Conservation (phyloP, 208 protist species). For the Polymyxa betae region DNA sequence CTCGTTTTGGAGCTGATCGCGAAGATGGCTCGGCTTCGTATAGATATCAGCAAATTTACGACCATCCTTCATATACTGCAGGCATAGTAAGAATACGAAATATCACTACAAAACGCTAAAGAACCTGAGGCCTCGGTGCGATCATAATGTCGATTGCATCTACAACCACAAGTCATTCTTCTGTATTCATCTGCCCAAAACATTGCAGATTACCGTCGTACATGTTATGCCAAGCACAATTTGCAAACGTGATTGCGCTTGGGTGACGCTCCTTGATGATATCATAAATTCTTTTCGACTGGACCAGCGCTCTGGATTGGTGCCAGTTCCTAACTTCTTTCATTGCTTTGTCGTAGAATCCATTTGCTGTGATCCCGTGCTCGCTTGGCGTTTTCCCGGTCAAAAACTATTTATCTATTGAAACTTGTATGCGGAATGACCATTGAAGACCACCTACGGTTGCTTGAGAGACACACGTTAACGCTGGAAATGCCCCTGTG, state of each 20-base stretch:
- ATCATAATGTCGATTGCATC: conserved; percentile 23
- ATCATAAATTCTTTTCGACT: not conserved
- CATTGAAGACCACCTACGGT: not conserved
- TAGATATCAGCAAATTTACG: conserved; percentile 28
- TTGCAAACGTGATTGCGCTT: conserved; percentile 16
- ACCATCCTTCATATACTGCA: conserved; percentile 6
- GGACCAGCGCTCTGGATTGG: not conserved
- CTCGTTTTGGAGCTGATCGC: not conserved
- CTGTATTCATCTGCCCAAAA: not conserved
- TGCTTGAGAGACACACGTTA: conserved; percentile 33
- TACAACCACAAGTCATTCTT: not conserved
- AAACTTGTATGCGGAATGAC: not conserved
- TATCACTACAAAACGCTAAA: not conserved
- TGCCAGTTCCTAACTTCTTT: conserved; percentile 52
- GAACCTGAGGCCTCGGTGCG: conserved; percentile 29
- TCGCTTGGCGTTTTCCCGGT: not conserved
- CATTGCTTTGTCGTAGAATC: conserved; percentile 1
- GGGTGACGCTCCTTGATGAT: not conserved
- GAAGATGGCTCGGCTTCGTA: conserved; percentile 12
- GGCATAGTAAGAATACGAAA: not conserved
- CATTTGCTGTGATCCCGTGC: conserved; percentile 21
- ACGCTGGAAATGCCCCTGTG: not conserved
- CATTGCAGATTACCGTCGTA: not conserved
- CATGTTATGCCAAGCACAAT: conserved; percentile 49
- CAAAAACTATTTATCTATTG: not conserved